phyloP scores from a whole-genome alignment of 306 rosid genomes.

The Lathyrus tuberosus region DNA sequence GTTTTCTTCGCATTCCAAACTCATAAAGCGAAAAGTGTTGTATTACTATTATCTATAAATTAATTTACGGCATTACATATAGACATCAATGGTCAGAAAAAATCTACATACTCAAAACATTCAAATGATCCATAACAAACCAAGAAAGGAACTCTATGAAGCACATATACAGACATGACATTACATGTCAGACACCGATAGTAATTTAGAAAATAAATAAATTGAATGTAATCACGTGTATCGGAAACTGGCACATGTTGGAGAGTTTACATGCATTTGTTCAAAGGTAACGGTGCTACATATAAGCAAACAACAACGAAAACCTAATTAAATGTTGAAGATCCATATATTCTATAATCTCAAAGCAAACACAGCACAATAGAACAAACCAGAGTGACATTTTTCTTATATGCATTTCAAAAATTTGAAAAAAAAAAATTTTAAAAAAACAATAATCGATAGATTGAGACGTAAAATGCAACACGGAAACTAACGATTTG shows the following conservation, averaged over 20 bases:
- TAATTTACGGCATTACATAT: not conserved
- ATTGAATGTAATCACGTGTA: too few species aligned
- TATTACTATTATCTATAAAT: not conserved
- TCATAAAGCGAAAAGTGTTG: not conserved
- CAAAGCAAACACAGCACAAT: not conserved
- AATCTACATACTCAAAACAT: not conserved
- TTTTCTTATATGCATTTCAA: not conserved
- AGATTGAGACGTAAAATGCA: not conserved
- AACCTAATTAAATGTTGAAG: slow-evolving; percentile 12
- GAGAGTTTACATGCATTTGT: too few species aligned
- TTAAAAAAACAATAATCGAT: not conserved
- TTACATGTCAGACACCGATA: too few species aligned
- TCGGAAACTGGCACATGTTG: too few species aligned
- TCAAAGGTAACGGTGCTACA: too few species aligned
- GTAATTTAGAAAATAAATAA: too few species aligned
- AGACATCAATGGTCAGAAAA: not conserved
- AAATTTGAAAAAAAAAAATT: not conserved
- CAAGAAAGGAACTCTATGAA: too few species aligned
- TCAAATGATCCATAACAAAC: not conserved
- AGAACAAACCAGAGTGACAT: not conserved
- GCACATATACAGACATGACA: too few species aligned
- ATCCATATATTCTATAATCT: not conserved
- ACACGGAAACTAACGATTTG: not conserved
- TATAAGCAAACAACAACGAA: not conserved
- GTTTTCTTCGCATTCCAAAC: not conserved